A percentile compares a stretch with the other conserved stretches of the same genome.
These are phyloP conservation scores for Fusarium burgessii DNA, from an alignment of 2,329 filamentous ascomycete genomes.

Conservation along the genomic window DNA sequence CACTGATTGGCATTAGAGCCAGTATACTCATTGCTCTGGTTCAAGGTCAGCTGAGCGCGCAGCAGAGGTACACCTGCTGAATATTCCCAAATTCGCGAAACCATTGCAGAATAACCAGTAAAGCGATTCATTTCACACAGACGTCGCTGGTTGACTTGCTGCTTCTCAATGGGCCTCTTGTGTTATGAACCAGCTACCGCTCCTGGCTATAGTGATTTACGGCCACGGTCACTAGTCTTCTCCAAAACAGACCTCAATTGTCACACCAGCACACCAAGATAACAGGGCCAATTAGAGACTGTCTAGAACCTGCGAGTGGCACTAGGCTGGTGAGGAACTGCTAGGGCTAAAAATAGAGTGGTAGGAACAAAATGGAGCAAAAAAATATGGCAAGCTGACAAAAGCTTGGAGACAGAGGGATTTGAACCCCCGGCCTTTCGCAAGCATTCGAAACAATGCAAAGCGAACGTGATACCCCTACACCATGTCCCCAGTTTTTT, in stretches of 20 bases:
- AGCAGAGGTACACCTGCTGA: too few relatives aligned
- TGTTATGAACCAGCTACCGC: background rate
- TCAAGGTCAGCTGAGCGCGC: background rate
- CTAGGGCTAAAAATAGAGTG: background rate
- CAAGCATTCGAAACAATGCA: constrained; percentile 40
- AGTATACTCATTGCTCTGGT: background rate
- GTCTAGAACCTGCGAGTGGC: too few relatives aligned
- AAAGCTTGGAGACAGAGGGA: constrained; percentile 47
- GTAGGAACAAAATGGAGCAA: background rate
- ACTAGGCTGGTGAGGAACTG: background rate
- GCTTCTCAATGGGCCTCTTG: background rate
- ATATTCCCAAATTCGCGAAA: background rate
- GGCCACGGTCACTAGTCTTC: background rate
- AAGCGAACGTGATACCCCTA: constrained; percentile 48
- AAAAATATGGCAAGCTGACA: background rate
- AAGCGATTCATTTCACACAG: background rate
- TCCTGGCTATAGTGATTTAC: background rate
- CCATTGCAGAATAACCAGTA: background rate
- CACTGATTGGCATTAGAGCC: too few relatives aligned
- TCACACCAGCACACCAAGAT: background rate
- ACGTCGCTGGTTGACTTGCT: background rate
- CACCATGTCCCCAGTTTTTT: constrained; percentile 44
- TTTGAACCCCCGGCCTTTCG: constrained; percentile 49
- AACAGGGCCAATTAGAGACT: background rate
- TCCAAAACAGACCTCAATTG: background rate